These are phyloP conservation scores for Sclerotinia trifoliorum DNA, from an alignment of 2,329 filamentous ascomycete genomes.

Conservation along the genomic window DNA sequence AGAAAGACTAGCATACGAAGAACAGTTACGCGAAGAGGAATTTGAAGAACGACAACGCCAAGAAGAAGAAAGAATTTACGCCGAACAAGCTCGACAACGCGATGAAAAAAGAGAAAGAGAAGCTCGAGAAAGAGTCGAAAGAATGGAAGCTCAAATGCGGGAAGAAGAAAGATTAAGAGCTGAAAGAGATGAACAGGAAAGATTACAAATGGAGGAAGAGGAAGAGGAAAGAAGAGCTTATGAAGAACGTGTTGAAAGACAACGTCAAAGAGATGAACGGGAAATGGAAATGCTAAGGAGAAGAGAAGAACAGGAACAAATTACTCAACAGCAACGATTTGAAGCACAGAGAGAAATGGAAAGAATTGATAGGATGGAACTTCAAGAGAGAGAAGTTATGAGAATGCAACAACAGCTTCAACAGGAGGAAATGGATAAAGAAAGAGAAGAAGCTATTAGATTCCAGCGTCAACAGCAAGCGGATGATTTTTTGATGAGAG, in stretches of 20 bases:
- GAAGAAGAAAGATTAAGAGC: conserved; percentile 10
- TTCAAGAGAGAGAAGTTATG: conserved; percentile 11
- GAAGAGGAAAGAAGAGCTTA: conserved; percentile 20
- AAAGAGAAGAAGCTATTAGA: conserved; percentile 9
- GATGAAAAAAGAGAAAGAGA: conserved; percentile 15
- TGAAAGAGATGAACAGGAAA: conserved; percentile 19
- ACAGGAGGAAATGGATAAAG: conserved; percentile 1
- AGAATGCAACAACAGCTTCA: conserved; percentile 12
- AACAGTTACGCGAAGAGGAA: conserved; percentile 18
- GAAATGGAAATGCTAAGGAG: conserved; percentile 6
- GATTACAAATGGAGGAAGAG: conserved; percentile 21
- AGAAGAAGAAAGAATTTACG: conserved; percentile 19
- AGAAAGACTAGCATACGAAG: conserved; percentile 12
- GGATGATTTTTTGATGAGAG: not conserved
- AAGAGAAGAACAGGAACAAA: conserved; percentile 15
- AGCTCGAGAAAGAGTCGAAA: conserved; percentile 6
- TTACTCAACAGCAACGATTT: conserved; percentile 8
- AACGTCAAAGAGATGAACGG: conserved; percentile 14
- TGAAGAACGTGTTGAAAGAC: not conserved
- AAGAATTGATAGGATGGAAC: conserved; percentile 13
- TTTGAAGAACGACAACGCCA: conserved; percentile 6
- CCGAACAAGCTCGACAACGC: conserved; percentile 14
- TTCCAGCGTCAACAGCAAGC: conserved; percentile 9
- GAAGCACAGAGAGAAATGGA: conserved; percentile 18
- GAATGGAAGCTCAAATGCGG: conserved; percentile 3